A percentile compares a stretch with the other conserved stretches of the same genome.
Evolutionary conservation across 164 flowering plant genomes (phyloP).

Genomic region (Litsea cubeba): DNA sequence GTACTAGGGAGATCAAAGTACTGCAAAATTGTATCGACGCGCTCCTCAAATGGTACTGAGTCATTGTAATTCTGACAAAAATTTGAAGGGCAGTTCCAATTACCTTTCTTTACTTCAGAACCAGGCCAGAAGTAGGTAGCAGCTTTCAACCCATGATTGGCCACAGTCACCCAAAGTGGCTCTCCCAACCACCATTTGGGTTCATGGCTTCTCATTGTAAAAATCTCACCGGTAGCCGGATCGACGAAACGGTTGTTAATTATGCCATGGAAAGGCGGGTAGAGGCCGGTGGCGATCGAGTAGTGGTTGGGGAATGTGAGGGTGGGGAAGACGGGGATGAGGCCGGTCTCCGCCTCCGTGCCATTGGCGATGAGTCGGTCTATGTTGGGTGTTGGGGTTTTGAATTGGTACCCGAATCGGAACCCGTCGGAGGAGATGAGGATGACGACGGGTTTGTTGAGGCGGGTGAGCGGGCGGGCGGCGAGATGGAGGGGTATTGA

Average conservation of each 20-base stretch:
- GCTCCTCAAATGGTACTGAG: constrained; percentile 76
- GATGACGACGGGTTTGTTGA: constrained; percentile 18
- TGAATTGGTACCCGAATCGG: constrained; percentile 32
- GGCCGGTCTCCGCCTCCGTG: constrained; percentile 77
- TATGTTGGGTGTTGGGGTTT: constrained; percentile 29
- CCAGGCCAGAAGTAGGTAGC: constrained; percentile 96
- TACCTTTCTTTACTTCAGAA: constrained; percentile 74
- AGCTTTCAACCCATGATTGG: constrained; percentile 61
- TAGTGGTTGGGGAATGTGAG: constrained; percentile 92
- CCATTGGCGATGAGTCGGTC: constrained; percentile 62
- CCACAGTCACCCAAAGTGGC: constrained; percentile 87
- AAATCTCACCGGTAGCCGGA: constrained; percentile 50
- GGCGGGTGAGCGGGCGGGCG: constrained; percentile 12
- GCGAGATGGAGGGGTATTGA: background rate
- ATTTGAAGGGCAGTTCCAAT: constrained; percentile 62
- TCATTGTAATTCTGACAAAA: constrained; percentile 54
- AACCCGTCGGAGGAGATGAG: constrained; percentile 30
- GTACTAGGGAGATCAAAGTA: constrained; percentile 65
- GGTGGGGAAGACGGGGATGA: constrained; percentile 92
- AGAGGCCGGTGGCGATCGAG: constrained; percentile 85
- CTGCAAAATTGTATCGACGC: constrained; percentile 67
- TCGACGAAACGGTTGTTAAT: constrained; percentile 65
- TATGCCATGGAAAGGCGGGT: constrained; percentile 80
- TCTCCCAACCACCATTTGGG: constrained; percentile 96
- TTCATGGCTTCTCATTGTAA: constrained; percentile 68